Base-by-base conservation (phyloP, 495 filamentous ascomycete genomes). In the Hypoxylon lenormandii region DNA sequence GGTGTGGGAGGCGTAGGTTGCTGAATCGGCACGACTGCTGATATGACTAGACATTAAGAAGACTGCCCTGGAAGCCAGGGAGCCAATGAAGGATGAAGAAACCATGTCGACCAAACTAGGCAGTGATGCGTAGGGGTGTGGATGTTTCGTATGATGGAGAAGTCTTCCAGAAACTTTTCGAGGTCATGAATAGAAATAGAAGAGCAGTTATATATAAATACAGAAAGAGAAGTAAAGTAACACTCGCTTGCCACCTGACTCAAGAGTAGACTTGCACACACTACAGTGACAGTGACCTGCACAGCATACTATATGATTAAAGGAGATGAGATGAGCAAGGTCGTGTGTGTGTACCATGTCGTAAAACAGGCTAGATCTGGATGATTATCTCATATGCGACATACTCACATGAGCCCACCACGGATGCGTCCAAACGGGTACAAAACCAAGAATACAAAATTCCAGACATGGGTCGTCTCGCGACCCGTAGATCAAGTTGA, bases 1-100 rank as follows among this genome's bases (percentile, higher is more conserved):
- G 5, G 86, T 82, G 60, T 85, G 75, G 13, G 74, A 47, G 22
- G 75, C 48, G 48, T 80, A 81, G 1, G 72, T 50, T 1, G 56
- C 54, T 10, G 59, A 15, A 43, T 63, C 66, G 5, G 74, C 54
- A 42, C 54, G 64, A 8, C 56, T 51, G 21, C 33, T 19, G 4
- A 63, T 59, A 33, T 76, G 75, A 40, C 70, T 64, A 48, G 78
- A 79, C 55, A 78, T 67, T 60, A 78, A 71, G 57, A 78, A 73
- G 43, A 78, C 37, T 10, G 78, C 77, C 53, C 79, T 78, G 56
- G 78, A 73, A 53, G 77, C 78, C 13, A 82, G 63, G 46, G 77
- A 73, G 38, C 78, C 74, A 71, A 73, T 61, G 53, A 61, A 64
- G 5, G 72, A 74, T 52, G 50, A 79, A 26, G 74, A 72, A 65